Evolutionary conservation across 2,329 filamentous ascomycete species (phyloP).

Genomic region (Hypoxylon sp.): DNA sequence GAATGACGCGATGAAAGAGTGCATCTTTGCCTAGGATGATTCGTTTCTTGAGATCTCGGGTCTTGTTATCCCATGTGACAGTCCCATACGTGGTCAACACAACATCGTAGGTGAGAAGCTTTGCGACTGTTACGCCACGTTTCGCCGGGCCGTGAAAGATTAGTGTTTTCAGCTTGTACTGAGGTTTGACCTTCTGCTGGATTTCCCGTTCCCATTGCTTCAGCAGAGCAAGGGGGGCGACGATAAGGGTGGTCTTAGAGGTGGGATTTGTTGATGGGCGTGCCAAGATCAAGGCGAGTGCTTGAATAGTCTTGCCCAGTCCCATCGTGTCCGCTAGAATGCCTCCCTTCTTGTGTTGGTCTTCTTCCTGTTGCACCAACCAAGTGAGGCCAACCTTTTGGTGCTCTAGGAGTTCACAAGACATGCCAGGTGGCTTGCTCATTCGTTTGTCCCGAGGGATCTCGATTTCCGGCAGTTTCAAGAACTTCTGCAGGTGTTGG

Average conservation of each 20-base stretch:
- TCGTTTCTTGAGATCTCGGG: conserved; percentile 41
- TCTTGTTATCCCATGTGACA: conserved; percentile 75
- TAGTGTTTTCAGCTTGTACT: conserved; percentile 45
- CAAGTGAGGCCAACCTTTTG: conserved; percentile 50
- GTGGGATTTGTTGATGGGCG: conserved; percentile 43
- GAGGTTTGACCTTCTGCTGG: conserved; percentile 47
- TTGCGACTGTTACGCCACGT: conserved; percentile 40
- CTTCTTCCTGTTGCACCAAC: conserved; percentile 49
- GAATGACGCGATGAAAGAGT: conserved; percentile 78
- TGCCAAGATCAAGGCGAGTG: conserved; percentile 48
- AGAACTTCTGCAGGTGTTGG: conserved; percentile 37
- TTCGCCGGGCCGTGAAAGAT: conserved; percentile 46
- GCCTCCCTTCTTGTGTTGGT: conserved; percentile 44
- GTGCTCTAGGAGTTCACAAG: conserved; percentile 46
- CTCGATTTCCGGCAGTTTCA: conserved; percentile 43
- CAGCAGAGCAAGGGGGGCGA: conserved; percentile 47
- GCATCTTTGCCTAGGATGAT: conserved; percentile 58
- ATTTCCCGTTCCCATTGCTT: conserved; percentile 50
- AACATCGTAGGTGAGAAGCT: conserved; percentile 76
- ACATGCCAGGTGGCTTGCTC: conserved; percentile 41
- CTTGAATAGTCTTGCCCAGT: conserved; percentile 51
- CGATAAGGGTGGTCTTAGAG: conserved; percentile 49
- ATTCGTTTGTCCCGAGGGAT: conserved; percentile 36
- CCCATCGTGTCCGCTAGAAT: conserved; percentile 52
- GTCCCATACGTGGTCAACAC: conserved; percentile 85